phyloP scores from a whole-genome alignment of 345 rosid genomes.

The Boechera retrofracta region DNA sequence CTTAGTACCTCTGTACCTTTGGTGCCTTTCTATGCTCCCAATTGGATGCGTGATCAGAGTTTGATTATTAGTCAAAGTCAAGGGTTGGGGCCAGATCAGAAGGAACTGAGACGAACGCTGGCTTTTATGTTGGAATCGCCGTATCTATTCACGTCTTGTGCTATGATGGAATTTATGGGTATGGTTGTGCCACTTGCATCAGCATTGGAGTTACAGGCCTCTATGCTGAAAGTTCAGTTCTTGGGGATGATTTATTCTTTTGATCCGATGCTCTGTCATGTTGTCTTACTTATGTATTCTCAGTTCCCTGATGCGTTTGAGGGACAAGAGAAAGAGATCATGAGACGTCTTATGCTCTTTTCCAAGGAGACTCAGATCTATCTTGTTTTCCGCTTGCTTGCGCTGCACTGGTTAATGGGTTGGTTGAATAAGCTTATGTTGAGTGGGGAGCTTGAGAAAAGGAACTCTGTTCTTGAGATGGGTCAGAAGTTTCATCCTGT shows the following conservation, averaged over 20 bases:
- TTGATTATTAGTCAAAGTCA: conserved; percentile 35
- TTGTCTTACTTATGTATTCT: conserved; percentile 67
- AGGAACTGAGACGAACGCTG: conserved; percentile 89
- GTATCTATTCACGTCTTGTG: conserved; percentile 78
- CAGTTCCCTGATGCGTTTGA: conserved; percentile 72
- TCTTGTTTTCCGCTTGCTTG: conserved; percentile 82
- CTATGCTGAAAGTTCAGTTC: conserved; percentile 93
- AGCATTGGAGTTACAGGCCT: conserved; percentile 82
- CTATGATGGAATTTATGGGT: conserved; percentile 80
- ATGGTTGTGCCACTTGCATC: conserved; percentile 79
- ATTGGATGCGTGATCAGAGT: conserved; percentile 44
- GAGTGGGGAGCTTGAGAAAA: conserved; percentile 58
- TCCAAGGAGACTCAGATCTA: conserved; percentile 68
- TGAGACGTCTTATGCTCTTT: conserved; percentile 63
- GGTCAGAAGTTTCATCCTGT: conserved; percentile 71
- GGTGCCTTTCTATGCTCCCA: conserved; percentile 82
- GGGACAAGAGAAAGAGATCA: conserved; percentile 80
- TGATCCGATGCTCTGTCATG: conserved; percentile 80
- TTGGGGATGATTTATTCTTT: conserved; percentile 84
- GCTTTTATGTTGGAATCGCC: conserved; percentile 88
- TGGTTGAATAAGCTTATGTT: conserved; percentile 56
- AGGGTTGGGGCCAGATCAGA: conserved; percentile 66
- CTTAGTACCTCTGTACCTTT: conserved; percentile 74
- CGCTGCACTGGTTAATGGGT: conserved; percentile 86
- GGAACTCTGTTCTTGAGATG: conserved; percentile 57